Conservation (phyloP, 805 yeast genomes). For the Jamesozyma piceae region DNA sequence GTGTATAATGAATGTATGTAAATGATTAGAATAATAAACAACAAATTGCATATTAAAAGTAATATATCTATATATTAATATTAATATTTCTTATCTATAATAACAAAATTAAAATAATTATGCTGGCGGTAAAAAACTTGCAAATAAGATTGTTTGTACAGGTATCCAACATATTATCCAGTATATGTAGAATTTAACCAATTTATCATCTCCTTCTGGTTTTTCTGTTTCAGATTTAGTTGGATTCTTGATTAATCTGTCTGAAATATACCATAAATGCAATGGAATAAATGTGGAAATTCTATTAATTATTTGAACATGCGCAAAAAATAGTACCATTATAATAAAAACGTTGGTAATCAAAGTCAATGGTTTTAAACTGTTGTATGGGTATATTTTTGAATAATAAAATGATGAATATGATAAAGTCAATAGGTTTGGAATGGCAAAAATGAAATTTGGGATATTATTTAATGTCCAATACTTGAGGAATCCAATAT, state of each 20-base stretch:
- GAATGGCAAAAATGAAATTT: slow-evolving; percentile 67
- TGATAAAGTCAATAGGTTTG: slow-evolving; percentile 44
- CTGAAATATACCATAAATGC: slow-evolving; percentile 61
- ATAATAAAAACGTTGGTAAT: slow-evolving; percentile 39
- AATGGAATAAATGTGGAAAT: slow-evolving; percentile 70
- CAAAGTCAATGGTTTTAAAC: slow-evolving; percentile 34
- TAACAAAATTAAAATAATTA: too few relatives aligned
- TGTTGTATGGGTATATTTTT: slow-evolving; percentile 29
- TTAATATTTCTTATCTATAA: too few relatives aligned
- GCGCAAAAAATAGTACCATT: slow-evolving; percentile 55
- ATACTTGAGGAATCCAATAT: slow-evolving; percentile 67
- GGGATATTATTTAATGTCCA: slow-evolving; percentile 80
- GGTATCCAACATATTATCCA: slow-evolving; percentile 57
- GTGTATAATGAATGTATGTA: too few relatives aligned
- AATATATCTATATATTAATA: too few relatives aligned
- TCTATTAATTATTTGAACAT: slow-evolving; percentile 79
- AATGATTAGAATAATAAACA: too few relatives aligned
- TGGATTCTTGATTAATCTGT: slow-evolving; percentile 22
- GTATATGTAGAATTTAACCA: slow-evolving; percentile 33
- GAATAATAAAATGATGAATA: slow-evolving; percentile 35
- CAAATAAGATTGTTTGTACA: slow-evolving; percentile 63
- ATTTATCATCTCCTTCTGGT: slow-evolving; percentile 8
- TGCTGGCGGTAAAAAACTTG: slow-evolving; percentile 92
- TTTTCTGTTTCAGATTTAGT: slow-evolving; percentile 10
- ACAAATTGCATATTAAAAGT: too few relatives aligned